Percentiles rank a stretch among this genome's conserved stretches.
Evolutionary conservation across 257 asterid genomes (phyloP).

Genomic region (Capsicum chinense): DNA sequence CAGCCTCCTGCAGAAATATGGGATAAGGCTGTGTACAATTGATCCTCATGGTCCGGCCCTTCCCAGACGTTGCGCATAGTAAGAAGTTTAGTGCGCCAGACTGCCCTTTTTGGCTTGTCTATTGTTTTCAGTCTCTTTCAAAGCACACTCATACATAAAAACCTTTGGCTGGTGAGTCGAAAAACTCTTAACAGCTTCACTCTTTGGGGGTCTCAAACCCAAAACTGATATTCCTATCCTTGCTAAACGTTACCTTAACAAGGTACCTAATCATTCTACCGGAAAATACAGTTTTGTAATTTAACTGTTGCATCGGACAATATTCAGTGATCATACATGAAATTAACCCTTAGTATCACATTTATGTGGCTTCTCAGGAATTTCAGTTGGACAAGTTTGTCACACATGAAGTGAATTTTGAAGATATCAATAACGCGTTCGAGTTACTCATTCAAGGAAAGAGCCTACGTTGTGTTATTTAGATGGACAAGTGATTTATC

Average conservation of each 20-base stretch:
- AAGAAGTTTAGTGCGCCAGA: too few species aligned
- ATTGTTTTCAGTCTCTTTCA: too few species aligned
- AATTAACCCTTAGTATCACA: neutral
- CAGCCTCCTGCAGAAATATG: too few species aligned
- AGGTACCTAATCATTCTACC: constrained; percentile 45
- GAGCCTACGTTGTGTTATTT: constrained; percentile 83
- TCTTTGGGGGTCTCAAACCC: constrained; percentile 79
- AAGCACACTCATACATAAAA: too few species aligned
- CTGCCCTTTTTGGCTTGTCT: too few species aligned
- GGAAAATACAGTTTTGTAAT: too few species aligned
- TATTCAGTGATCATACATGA: neutral
- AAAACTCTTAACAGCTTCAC: constrained; percentile 57
- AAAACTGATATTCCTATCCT: constrained; percentile 75
- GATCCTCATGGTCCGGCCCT: too few species aligned
- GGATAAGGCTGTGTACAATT: too few species aligned
- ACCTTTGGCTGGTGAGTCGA: constrained; percentile 30
- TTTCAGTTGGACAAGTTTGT: constrained; percentile 76
- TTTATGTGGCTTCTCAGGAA: constrained; percentile 51
- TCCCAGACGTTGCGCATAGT: too few species aligned
- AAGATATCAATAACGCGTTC: constrained; percentile 74
- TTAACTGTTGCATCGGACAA: neutral
- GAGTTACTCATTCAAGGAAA: constrained; percentile 68
- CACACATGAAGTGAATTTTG: constrained; percentile 72
- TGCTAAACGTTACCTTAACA: constrained; percentile 56
- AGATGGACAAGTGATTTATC: constrained; percentile 69